A percentile compares a stretch with the other conserved stretches of the same genome.
Conservation (phyloP, 2,329 filamentous ascomycete species). For the Alternaria solani region DNA sequence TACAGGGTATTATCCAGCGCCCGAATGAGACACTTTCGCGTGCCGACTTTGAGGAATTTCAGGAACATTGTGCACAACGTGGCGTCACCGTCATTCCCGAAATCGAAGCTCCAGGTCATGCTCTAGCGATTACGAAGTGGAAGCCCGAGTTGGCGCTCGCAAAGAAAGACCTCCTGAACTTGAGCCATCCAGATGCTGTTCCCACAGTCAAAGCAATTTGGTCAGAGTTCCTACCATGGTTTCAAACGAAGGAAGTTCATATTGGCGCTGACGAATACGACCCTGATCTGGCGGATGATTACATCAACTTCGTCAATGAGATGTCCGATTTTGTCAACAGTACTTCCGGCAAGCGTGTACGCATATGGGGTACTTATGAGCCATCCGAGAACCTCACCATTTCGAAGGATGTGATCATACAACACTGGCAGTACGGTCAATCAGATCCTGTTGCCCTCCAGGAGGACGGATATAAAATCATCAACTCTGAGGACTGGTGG, state of each 20-base stretch:
- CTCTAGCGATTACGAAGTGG: constrained; percentile 51
- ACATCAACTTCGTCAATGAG: constrained; percentile 50
- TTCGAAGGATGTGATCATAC: constrained; percentile 52
- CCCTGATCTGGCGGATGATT: constrained; percentile 44
- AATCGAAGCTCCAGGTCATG: constrained; percentile 50
- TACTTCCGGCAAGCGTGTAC: constrained; percentile 41
- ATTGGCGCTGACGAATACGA: constrained; percentile 52
- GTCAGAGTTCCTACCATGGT: constrained; percentile 51
- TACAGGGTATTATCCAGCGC: constrained; percentile 45
- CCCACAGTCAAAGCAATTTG: constrained; percentile 50
- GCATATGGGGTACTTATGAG: constrained; percentile 56
- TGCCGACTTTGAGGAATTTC: constrained; percentile 48
- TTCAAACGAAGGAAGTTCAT: constrained; percentile 49
- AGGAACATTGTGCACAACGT: constrained; percentile 44
- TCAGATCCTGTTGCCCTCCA: constrained; percentile 56
- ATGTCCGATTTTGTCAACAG: constrained; percentile 45
- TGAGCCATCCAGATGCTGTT: constrained; percentile 47
- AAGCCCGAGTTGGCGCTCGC: constrained; percentile 49
- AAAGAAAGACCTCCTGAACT: constrained; percentile 49
- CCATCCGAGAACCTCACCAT: constrained; percentile 52
- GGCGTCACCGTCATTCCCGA: constrained; percentile 50
- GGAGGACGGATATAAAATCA: constrained; percentile 48
- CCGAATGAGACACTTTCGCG: constrained; percentile 49
- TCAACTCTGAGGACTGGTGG: constrained; percentile 63
- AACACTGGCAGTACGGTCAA: constrained; percentile 61